A percentile compares a stretch with the other conserved stretches of the same genome.
Conservation (phyloP, 148 eudicot species). For the Amaranthus palmeri region DNA sequence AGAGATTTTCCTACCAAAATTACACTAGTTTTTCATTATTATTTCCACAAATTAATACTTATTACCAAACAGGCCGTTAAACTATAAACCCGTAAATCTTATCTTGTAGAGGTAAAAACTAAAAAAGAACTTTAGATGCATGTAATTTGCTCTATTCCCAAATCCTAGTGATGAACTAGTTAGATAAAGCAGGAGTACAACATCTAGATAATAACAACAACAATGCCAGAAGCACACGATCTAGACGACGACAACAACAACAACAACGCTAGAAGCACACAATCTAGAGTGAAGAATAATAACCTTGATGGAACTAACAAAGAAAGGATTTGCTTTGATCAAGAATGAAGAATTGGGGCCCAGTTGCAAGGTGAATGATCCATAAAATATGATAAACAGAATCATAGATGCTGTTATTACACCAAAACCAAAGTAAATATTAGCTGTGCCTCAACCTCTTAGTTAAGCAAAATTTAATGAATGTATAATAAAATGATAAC, state of each 20-base stretch:
- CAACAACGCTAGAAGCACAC: no score
- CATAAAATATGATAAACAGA: conserved; percentile 48
- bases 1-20: no score
- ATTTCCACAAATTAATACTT: no score
- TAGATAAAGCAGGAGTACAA: no score
- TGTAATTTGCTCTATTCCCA: no score
- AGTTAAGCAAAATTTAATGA: not conserved
- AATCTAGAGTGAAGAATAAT: not conserved
- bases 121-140: no score
- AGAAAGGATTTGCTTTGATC: conserved; percentile 37
- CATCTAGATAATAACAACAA: not conserved
- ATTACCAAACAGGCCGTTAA: no score
- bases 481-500: not conserved
- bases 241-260: no score
- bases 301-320: conserved; percentile 52
- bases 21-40: no score
- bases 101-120: no score
- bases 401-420: conserved; percentile 46
- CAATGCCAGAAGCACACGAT: not conserved
- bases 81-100: no score
- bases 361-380: conserved; percentile 37
- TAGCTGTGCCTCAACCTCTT: not conserved
- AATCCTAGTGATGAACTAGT: no score
- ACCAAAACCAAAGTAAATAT: conserved; percentile 9
- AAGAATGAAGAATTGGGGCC: conserved; percentile 49